Evolutionary conservation across 345 rosid species (phyloP), one percentile per base, ranked within the genome.

Genomic region (Rhizophora mangle): DNA sequence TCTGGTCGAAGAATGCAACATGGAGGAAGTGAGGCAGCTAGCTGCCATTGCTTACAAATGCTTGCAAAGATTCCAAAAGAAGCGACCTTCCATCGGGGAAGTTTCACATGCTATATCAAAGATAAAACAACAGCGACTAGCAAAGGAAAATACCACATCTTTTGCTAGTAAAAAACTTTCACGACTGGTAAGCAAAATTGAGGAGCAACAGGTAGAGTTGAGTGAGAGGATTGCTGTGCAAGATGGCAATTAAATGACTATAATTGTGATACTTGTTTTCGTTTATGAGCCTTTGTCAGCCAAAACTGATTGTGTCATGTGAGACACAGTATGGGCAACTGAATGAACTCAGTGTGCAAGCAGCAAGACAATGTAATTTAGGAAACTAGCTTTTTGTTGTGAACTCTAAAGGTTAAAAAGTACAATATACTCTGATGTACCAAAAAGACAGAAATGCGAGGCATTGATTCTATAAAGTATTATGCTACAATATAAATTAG

Each of bases 71-170:
- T 71, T 78, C 32, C 96, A 88, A 8, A 88, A 89, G 58, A 95
- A 88, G 72, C 85, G 97, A 54, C 99, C 96, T 27, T 82, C 88
- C 1, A 92, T 95, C 0, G 85, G 85, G 31, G 99, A 90, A 79
- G 92, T 92, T 21, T 90, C 92, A 1, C 96, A 85, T 83, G 93
- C 86, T 24, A 82, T 92, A 76, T 67, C 84, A 55, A 95, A 82
- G 85, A 86, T 95, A 74, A 87, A 85, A 68, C 96, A 86, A 71
- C 76, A 84, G 39, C 80, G 60, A 67, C 74, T 77, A 0, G 68
- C 36, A 0, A 82, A 46, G 75, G 76, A 82, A 56, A 86, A 82
- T 37, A 72, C 77, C 0, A 71, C 71, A 71, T 86, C 96, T 21
- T 74, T 79, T 62, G 76, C 75, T 0, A 77, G 74, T 16, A 67